phyloP scores from a whole-genome alignment of 2,329 filamentous ascomycete species.

The Colletotrichum magnum region DNA sequence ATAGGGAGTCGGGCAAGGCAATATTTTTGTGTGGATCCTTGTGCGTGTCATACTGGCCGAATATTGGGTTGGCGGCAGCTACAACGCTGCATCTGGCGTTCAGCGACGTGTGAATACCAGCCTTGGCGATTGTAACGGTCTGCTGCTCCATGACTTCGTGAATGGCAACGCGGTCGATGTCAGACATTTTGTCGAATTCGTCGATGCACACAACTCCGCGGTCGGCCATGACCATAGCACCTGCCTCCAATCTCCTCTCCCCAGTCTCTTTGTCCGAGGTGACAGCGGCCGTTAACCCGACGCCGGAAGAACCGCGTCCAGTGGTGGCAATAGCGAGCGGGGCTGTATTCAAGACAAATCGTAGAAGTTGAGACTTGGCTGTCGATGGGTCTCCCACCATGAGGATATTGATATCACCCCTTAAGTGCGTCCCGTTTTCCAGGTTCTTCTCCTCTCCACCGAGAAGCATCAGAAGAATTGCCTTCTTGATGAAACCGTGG shows the following conservation, averaged over 20 bases:
- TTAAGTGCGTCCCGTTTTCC: constrained; percentile 96
- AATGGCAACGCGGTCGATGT: constrained; percentile 96
- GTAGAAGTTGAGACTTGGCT: constrained; percentile 96
- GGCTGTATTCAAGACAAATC: constrained; percentile 97
- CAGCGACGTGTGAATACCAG: constrained; percentile 96
- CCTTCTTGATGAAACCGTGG: constrained; percentile 98
- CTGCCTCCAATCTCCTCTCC: constrained; percentile 92
- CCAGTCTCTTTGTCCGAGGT: constrained; percentile 98
- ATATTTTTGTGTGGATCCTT: constrained; percentile 99
- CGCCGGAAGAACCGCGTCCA: constrained; percentile 94
- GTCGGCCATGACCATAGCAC: constrained; percentile 98
- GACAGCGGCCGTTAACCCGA: constrained; percentile 96
- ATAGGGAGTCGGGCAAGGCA: constrained; percentile 92
- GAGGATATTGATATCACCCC: constrained; percentile 98
- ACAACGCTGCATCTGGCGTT: constrained; percentile 98
- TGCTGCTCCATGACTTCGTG: constrained; percentile 99
- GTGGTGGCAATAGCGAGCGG: constrained; percentile 97
- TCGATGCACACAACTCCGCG: constrained; percentile 98
- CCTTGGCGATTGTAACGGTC: constrained; percentile 98
- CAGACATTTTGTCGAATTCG: constrained; percentile 99
- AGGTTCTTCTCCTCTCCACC: constrained; percentile 99
- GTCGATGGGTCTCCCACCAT: constrained; percentile 99
- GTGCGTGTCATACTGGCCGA: constrained; percentile 97
- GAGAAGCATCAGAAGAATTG: constrained; percentile 93
- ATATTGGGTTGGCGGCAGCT: constrained; percentile 96